A percentile compares a stretch with the other conserved stretches of the same genome.
phyloP scores from a whole-genome alignment of 1,284 basidiomycete species.

The Peniophora sp. region DNA sequence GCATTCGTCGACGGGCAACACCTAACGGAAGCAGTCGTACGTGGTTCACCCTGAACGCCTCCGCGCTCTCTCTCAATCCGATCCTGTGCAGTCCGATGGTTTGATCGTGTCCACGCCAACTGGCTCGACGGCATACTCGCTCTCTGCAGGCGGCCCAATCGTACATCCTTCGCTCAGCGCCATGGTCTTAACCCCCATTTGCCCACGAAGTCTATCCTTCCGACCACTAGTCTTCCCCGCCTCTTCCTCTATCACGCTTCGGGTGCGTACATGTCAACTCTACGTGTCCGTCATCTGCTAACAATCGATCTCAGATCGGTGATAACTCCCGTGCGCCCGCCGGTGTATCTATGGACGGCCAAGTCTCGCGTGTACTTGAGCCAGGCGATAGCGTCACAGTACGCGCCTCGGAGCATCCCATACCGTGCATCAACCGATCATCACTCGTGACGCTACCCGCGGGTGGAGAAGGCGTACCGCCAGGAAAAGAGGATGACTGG shows the following conservation, averaged over 20 bases:
- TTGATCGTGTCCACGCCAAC: slow-evolving; percentile 94
- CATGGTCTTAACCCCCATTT: slow-evolving; percentile 90
- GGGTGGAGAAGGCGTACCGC: slow-evolving; percentile 26
- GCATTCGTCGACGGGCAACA: slow-evolving; percentile 94
- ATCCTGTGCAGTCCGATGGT: slow-evolving; percentile 74
- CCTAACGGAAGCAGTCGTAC: slow-evolving; percentile 88
- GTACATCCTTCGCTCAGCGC: slow-evolving; percentile 90
- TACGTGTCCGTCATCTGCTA: slow-evolving; percentile 2
- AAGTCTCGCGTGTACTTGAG: slow-evolving; percentile 70
- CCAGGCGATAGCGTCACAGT: slow-evolving; percentile 85
- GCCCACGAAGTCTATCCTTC: slow-evolving; percentile 89
- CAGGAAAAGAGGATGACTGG: slow-evolving; percentile 90
- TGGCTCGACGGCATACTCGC: slow-evolving; percentile 93
- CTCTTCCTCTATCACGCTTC: slow-evolving; percentile 75
- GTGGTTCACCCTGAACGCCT: slow-evolving; percentile 27
- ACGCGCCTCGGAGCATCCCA: slow-evolving; percentile 80
- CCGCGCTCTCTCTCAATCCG: slow-evolving; percentile 5
- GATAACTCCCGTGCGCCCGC: slow-evolving; percentile 79
- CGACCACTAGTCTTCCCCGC: slow-evolving; percentile 86
- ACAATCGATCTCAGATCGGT: slow-evolving; percentile 58
- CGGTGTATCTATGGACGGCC: slow-evolving; percentile 90
- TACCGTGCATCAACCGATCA: slow-evolving; percentile 87
- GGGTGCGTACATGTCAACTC: slow-evolving; percentile 42
- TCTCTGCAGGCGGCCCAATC: slow-evolving; percentile 94
- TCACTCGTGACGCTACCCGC: slow-evolving; percentile 48